Base-by-base conservation (phyloP, 1,284 basidiomycete genomes). In the Takashimella tepidaria region DNA sequence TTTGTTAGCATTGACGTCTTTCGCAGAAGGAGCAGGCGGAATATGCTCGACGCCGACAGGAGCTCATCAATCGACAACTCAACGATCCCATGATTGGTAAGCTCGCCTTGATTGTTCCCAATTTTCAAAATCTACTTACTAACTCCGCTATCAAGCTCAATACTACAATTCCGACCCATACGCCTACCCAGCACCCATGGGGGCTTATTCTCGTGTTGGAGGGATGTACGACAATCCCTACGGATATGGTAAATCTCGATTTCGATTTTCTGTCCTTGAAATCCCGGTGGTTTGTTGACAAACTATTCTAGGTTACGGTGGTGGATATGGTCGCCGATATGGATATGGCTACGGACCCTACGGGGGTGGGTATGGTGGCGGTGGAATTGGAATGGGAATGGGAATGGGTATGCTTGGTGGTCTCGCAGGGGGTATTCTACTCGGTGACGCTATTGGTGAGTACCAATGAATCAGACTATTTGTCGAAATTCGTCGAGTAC, bases 31-130 rank as follows among this genome's bases (percentile, higher is more conserved):
- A 58, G 3, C 56, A 67, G 51, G 56, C 61, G 41, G 64, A 55
- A 21, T 73, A 71, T 50, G 10, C 61, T 23, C 58, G 56, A 41
- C 51, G 69, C 43, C 59, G 70, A 21, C 55, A 65, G 41, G 68
- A 68, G 24, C 50, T 73, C 13, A 62, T 73, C 22, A 46, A 65
- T 23, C 49, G 58, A 45, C 65, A 66, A 47, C 53, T 62, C 23
- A 67, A 66, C 43, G 62, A 71, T 45, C 67, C 67, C 19, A 52
- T 43, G 20, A 61, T 64, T 27, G 54, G 66, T 63, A 12, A 49
- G 62, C 60, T 13, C 10, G 3, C 27, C 31, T 8, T 37, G 31
- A 8, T 37, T 37, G 31, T 37, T 37, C n/a, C n/a, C n/a, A n/a
- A n/a, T n/a, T n/a, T n/a, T n/a, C n/a, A n/a, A n/a, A n/a, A n/a